A percentile compares a stretch with the other conserved stretches of the same genome.
phyloP scores from a whole-genome alignment of 208 protist species.

The Sergeia podlipaevii region DNA sequence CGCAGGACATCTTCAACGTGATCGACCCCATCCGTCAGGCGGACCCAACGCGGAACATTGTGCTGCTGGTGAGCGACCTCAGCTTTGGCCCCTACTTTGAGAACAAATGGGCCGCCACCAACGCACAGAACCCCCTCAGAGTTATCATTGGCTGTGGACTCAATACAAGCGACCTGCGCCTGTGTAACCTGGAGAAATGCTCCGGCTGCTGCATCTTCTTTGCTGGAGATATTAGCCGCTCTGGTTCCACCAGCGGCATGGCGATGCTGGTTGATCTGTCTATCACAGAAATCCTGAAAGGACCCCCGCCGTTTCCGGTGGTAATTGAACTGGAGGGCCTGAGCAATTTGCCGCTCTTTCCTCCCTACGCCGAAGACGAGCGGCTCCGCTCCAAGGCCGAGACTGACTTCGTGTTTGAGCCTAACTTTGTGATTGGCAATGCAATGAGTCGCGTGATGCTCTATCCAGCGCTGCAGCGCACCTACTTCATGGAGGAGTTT shows the following conservation, averaged over 20 bases:
- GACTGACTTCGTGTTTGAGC: constrained; percentile 78
- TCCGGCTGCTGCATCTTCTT: constrained; percentile 71
- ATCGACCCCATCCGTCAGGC: constrained; percentile 52
- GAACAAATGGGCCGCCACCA: constrained; percentile 36
- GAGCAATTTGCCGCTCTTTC: constrained; percentile 66
- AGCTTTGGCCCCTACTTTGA: constrained; percentile 75
- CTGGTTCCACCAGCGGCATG: constrained; percentile 73
- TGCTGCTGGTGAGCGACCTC: constrained; percentile 69
- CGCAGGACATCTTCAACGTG: constrained; percentile 64
- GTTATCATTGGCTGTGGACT: constrained; percentile 71
- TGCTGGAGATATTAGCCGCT: constrained; percentile 65
- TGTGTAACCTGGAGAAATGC: constrained; percentile 67
- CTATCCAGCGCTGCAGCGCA: constrained; percentile 55
- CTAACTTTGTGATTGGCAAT: constrained; percentile 83
- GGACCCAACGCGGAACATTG: constrained; percentile 67
- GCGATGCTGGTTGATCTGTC: constrained; percentile 71
- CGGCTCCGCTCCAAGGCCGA: constrained; percentile 56
- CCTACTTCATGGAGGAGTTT: constrained; percentile 83
- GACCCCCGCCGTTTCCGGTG: constrained; percentile 59
- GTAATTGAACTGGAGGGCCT: constrained; percentile 78
- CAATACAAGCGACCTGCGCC: constrained; percentile 59
- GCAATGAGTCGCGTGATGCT: constrained; percentile 78
- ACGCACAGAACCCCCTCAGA: constrained; percentile 36
- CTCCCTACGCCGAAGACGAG: constrained; percentile 57
- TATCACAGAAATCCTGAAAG: constrained; percentile 65